phyloP scores from a whole-genome alignment of 106 monocot species.

The Gastrodia elata region DNA sequence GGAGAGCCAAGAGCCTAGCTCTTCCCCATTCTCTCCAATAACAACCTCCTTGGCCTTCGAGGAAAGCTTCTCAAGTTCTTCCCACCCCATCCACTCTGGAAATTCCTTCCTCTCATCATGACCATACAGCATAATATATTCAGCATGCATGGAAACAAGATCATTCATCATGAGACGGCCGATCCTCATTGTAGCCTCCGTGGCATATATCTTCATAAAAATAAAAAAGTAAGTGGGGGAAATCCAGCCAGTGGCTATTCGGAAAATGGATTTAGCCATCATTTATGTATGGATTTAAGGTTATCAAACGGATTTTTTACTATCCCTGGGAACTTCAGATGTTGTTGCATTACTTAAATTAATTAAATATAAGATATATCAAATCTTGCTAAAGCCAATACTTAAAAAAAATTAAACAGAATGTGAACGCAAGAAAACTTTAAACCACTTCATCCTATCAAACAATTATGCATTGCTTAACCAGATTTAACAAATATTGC shows the following conservation, averaged over 20 bases:
- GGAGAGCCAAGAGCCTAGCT: conserved; percentile 50
- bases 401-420: no score
- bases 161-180: conserved; percentile 88
- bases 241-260: not conserved
- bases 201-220: conserved; percentile 60
- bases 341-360: no score
- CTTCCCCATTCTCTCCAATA: conserved; percentile 47
- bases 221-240: not conserved
- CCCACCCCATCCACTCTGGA: conserved; percentile 74
- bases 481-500: no score
- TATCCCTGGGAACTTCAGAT: no score
- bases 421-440: no score
- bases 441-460: no score
- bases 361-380: no score
- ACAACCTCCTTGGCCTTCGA: conserved; percentile 23
- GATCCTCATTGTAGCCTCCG: conserved; percentile 55
- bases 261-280: no score
- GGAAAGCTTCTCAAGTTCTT: conserved; percentile 43
- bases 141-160: conserved; percentile 59
- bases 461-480: no score
- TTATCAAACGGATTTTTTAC: no score
- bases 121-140: conserved; percentile 58
- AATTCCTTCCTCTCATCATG: conserved; percentile 14
- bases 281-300: no score
- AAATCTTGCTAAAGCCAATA: no score